A percentile compares a stretch with the other conserved stretches of the same genome.
Evolutionary conservation across 495 filamentous ascomycete genomes (phyloP).

Genomic region (Penicillium desertorum): DNA sequence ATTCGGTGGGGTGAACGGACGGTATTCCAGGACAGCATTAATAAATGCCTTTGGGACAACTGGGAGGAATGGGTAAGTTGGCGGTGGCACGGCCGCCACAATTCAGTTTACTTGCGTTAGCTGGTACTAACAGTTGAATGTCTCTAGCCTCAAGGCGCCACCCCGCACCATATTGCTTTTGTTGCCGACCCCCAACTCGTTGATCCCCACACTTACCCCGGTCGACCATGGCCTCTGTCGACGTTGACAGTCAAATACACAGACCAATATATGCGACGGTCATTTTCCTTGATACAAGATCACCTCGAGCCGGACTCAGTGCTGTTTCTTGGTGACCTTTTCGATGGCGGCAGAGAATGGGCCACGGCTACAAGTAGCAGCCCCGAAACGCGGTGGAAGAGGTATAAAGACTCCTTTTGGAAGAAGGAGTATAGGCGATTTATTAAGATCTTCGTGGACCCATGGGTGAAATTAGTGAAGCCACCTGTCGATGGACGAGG

Average conservation of each 20-base stretch:
- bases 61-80: slow-evolving; percentile 93
- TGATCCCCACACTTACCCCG: slow-evolving; percentile 95
- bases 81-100: neutral
- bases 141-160: slow-evolving; percentile 66
- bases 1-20: slow-evolving; percentile 87
- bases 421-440: slow-evolving; percentile 79
- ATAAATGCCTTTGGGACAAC: slow-evolving; percentile 72
- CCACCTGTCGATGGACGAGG: slow-evolving; percentile 37
- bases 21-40: slow-evolving; percentile 66
- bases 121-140: slow-evolving; percentile 14
- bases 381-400: slow-evolving; percentile 68
- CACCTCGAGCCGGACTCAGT: slow-evolving; percentile 75
- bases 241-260: slow-evolving; percentile 77
- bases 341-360: slow-evolving; percentile 98
- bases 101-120: neutral
- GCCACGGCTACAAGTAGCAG: slow-evolving; percentile 64
- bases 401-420: slow-evolving; percentile 79
- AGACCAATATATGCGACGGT: slow-evolving; percentile 82
- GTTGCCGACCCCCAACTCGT: slow-evolving; percentile 97
- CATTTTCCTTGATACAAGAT: slow-evolving; percentile 69
- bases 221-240: slow-evolving; percentile 84
- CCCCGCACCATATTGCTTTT: slow-evolving; percentile 82
- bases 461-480: slow-evolving; percentile 52
- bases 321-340: slow-evolving; percentile 90
- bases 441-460: slow-evolving; percentile 69